A percentile compares a stretch with the other conserved stretches of the same genome.
Conservation (phyloP, 768 basidiomycete species). For the Lanmaoa pseudosensibilis region DNA sequence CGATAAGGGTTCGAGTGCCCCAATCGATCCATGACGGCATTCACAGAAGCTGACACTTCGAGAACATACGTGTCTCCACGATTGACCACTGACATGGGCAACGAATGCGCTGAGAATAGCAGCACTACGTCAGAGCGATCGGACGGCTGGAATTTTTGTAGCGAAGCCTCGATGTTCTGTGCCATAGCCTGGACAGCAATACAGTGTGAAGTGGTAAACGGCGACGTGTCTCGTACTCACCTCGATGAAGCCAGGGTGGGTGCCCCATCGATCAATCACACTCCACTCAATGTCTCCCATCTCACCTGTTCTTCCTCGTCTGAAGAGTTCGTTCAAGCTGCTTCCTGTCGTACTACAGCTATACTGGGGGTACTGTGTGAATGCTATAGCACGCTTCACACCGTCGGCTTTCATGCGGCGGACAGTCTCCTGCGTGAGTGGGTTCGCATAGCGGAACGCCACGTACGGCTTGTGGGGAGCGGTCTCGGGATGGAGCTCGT, state of each 20-base stretch:
- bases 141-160: conserved; percentile 73
- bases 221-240: conserved; percentile 43
- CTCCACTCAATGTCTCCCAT: conserved; percentile 84
- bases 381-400: conserved; percentile 89
- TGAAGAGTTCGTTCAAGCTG: conserved; percentile 90
- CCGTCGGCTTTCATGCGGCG: conserved; percentile 87
- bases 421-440: conserved; percentile 81
- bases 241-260: conserved; percentile 92
- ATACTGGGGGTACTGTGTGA: conserved; percentile 99
- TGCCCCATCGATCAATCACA: conserved; percentile 97
- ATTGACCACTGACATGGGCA: conserved; percentile 98
- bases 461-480: conserved; percentile 97
- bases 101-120: conserved; percentile 95
- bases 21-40: conserved; percentile 89
- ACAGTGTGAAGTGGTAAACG: not conserved
- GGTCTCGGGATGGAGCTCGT: conserved; percentile 90
- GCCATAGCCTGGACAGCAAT: conserved; percentile 70
- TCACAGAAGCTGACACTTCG: conserved; percentile 93
- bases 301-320: conserved; percentile 60
- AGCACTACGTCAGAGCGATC: conserved; percentile 75
- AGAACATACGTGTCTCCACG: conserved; percentile 96
- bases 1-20: conserved; percentile 83
- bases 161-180: conserved; percentile 80
- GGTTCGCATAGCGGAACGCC: conserved; percentile 91
- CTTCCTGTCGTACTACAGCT: conserved; percentile 98